phyloP scores from a whole-genome alignment of 140 eudicot genomes.

The Oenanthe javanica region DNA sequence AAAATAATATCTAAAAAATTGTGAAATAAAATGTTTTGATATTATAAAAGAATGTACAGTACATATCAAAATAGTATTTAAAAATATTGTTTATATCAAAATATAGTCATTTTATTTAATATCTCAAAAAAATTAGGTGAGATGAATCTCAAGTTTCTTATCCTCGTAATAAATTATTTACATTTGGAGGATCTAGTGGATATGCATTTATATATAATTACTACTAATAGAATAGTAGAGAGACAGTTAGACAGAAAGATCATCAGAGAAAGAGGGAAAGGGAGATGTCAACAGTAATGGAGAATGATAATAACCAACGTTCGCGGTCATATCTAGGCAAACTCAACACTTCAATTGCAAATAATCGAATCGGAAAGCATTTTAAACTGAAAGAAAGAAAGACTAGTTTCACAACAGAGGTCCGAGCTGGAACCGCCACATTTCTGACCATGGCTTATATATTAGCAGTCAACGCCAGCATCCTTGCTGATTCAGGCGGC shows the following conservation, averaged over 20 bases:
- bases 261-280: background rate
- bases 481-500: conserved; percentile 87
- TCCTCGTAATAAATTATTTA: too few relatives aligned
- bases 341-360: conserved; percentile 50
- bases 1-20: too few relatives aligned
- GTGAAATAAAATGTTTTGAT: too few relatives aligned
- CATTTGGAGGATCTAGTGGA: too few relatives aligned
- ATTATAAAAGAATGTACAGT: too few relatives aligned
- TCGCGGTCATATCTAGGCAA: conserved; percentile 17
- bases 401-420: conserved; percentile 80
- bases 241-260: background rate
- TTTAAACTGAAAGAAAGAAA: conserved; percentile 62
- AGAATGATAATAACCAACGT: background rate
- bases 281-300: background rate
- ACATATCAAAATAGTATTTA: too few relatives aligned
- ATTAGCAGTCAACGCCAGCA: conserved; percentile 87
- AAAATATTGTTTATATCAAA: too few relatives aligned
- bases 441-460: conserved; percentile 97
- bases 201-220: too few relatives aligned
- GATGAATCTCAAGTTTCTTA: too few relatives aligned
- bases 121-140: too few relatives aligned
- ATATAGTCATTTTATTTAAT: too few relatives aligned
- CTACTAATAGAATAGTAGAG: background rate
- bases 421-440: conserved; percentile 94
- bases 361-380: conserved; percentile 42